These are phyloP conservation scores for Pseudonectria buxi DNA, from an alignment of 2,329 filamentous ascomycete genomes.

Conservation along the genomic window DNA sequence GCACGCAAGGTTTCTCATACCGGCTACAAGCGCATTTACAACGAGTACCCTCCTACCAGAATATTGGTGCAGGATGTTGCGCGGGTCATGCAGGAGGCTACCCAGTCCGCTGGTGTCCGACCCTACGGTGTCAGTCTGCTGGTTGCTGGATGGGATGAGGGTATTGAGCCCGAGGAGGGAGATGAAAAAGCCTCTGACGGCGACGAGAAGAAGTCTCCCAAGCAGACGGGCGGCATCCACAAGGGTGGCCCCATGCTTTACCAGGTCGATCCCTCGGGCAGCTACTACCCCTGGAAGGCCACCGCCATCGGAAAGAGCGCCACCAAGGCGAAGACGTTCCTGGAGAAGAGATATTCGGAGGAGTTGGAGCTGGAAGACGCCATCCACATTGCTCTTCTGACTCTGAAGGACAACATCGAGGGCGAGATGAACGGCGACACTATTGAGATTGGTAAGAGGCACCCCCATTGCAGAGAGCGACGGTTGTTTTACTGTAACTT, in stretches of 20 bases:
- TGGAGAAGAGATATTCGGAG: slow-evolving; percentile 98
- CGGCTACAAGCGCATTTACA: slow-evolving; percentile 99
- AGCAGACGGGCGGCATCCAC: slow-evolving; percentile 90
- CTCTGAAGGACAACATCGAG: slow-evolving; percentile 98
- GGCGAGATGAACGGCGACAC: slow-evolving; percentile 99
- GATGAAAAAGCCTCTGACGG: slow-evolving; percentile 48
- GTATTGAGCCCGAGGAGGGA: slow-evolving; percentile 78
- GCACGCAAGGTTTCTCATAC: slow-evolving; percentile 98
- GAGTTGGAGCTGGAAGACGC: slow-evolving; percentile 95
- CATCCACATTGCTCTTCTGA: slow-evolving; percentile 94
- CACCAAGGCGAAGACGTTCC: slow-evolving; percentile 95
- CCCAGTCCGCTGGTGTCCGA: slow-evolving; percentile 92
- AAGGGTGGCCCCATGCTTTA: slow-evolving; percentile 97
- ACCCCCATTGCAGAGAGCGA: no score
- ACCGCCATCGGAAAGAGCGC: slow-evolving; percentile 98
- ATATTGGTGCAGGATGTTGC: slow-evolving; percentile 99
- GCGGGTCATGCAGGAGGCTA: slow-evolving; percentile 97
- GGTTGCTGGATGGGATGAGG: slow-evolving; percentile 97
- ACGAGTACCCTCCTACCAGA: slow-evolving; percentile 98
- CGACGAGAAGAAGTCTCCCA: slow-evolving; percentile 67
- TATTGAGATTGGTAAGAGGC: slow-evolving; percentile 80
- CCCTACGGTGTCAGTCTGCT: slow-evolving; percentile 95
- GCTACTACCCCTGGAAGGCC: slow-evolving; percentile 99
- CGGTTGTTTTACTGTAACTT: no score
- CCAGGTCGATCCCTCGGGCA: slow-evolving; percentile 97